Conservation (phyloP, 306 rosid genomes). For the Quercus ilex region DNA sequence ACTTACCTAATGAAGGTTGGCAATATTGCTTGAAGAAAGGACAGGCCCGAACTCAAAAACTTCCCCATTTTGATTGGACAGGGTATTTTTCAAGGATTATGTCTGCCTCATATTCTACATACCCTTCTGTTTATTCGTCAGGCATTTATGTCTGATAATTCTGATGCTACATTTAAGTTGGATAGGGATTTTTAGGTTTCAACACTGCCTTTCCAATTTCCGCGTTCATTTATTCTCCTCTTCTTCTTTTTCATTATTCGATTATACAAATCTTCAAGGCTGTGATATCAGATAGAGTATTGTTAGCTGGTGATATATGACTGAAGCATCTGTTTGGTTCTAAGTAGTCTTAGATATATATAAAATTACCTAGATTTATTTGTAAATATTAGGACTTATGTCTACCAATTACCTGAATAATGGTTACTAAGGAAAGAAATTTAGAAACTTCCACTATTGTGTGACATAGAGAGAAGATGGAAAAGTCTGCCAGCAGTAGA, state of each 20-base stretch:
- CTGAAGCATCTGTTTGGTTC: not conserved
- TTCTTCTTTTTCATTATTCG: not conserved
- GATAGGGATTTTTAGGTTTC: not conserved
- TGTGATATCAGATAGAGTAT: not conserved
- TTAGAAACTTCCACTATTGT: not conserved
- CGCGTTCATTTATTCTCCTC: not conserved
- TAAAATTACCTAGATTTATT: not conserved
- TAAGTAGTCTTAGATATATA: not conserved
- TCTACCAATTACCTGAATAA: not conserved
- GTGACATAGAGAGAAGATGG: not conserved
- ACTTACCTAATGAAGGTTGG: constrained; percentile 60
- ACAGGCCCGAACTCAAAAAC: constrained; percentile 70
- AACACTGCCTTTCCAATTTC: not conserved
- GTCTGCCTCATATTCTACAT: not conserved
- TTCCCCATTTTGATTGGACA: constrained; percentile 92
- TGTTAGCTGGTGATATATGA: not conserved
- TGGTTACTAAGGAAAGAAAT: not conserved
- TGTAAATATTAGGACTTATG: not conserved
- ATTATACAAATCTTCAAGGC: not conserved
- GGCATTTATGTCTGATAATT: constrained; percentile 7
- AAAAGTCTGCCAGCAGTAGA: not conserved
- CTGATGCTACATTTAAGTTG: constrained; percentile 2
- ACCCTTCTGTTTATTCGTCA: constrained; percentile 2
- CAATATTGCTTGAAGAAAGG: constrained; percentile 78
- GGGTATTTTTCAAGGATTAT: constrained; percentile 52